Evolutionary conservation across 164 flowering plant genomes (phyloP).

Genomic region (Tetrastigma voinierianum): DNA sequence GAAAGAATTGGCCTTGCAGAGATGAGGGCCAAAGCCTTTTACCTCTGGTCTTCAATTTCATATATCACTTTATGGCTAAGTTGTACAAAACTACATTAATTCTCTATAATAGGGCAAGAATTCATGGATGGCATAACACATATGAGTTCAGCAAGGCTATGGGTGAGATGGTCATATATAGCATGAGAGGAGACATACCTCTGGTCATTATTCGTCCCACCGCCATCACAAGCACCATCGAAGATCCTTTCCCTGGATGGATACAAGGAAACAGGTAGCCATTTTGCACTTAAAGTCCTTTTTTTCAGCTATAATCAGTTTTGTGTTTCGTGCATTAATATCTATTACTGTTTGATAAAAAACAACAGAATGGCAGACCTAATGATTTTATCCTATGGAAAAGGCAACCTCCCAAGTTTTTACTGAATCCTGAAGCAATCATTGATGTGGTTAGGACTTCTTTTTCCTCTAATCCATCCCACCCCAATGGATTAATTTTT

Average conservation of each 20-base stretch:
- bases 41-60: too few species aligned
- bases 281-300: too few species aligned
- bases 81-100: neutral
- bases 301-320: too few species aligned
- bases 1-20: constrained; percentile 10
- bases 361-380: neutral
- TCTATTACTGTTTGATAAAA: too few species aligned
- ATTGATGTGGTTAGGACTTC: neutral
- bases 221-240: constrained; percentile 6
- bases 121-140: constrained; percentile 15
- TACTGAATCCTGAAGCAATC: neutral
- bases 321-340: too few species aligned
- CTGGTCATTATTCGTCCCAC: constrained; percentile 13
- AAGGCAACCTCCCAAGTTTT: neutral
- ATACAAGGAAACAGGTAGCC: constrained; percentile 8
- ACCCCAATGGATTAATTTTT: neutral
- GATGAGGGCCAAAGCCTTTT: neutral
- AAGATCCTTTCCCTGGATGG: constrained; percentile 17
- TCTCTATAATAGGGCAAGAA: constrained; percentile 11
- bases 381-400: neutral
- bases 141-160: constrained; percentile 15
- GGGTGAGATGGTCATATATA: constrained; percentile 13
- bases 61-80: too few species aligned
- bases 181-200: constrained; percentile 13
- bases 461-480: neutral